Evolutionary conservation across 1,284 basidiomycete species (phyloP), one percentile per base, ranked within the genome.

Genomic region (Sporisorium exsertum): DNA sequence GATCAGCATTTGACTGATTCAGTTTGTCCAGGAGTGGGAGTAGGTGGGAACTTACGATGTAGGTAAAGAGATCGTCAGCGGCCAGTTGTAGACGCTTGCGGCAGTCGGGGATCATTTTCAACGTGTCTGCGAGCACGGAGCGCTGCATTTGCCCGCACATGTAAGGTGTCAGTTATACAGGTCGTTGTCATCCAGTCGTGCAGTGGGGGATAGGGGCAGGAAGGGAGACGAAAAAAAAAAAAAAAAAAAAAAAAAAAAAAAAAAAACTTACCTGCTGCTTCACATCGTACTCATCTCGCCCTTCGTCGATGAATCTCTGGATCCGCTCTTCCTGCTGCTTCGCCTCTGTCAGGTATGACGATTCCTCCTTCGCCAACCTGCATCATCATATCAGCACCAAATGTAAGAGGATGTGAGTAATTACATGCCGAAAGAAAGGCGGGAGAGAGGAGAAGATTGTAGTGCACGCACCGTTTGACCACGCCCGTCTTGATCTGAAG

Each of bases 31-130:
- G 4, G 37, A 2, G 18, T 40, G 18, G 2, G 37, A 3, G 37
- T 18, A 16, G 12, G 37, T 18, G 40, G 50, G 33, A 15, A 78
- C 78, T 58, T 68, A 81, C 80, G 15, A 79, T 7, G 42, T 71
- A 65, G n/a, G 46, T 40, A 12, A 58, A 6, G 18, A 82, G 57
- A 16, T 82, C 80, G 47, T 74, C 73, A 1, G 57, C 53, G 0
- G 77, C 79, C 0, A 65, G 13, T 18, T 79, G 66, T 3, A 82
- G 46, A 0, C 80, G 40, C 50, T 66, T 78, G 13, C 64, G 56
- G 22, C 79, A 79, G 50, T 82, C 80, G 2, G 80, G 80, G 18
- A 82, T 67, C 80, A 82, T 82, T 40, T 82, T 78, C 9, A 66
- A 45, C 26, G 71, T 69, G 54, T 82, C 80, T 49, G 67, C 16